Base-by-base conservation (phyloP, 2,329 filamentous ascomycete genomes). In the Phyllosticta paracitricarpa region DNA sequence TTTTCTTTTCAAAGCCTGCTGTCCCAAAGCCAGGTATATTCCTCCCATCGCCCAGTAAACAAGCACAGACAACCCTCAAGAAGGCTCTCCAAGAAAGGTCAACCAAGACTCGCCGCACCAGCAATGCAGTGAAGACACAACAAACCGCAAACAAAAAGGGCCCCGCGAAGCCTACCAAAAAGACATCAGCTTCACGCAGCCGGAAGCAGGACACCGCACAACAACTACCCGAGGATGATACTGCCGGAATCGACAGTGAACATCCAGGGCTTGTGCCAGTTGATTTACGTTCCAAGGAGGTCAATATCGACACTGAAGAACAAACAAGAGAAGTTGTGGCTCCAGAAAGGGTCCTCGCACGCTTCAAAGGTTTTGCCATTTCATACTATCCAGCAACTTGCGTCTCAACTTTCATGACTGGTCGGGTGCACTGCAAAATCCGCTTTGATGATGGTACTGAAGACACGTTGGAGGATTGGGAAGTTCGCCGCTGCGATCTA, bases 341-440 rank as follows among this genome's bases (percentile, higher is more conserved):
- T 12, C 78, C 79, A 4, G 80, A 81, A 59, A 78, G 84, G 63
- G 78, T 86, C 0, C 77, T 86, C 64, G 83, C 84, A 7, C 75
- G 77, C 28, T 87, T 84, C 78, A 83, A 78, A 64, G 79, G 80
- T 22, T 75, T 75, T n/a, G 78, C 75, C 56, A 77, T 78, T 59
- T 76, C 73, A n/a, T 86, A 81, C 68, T 85, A 84, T 67, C 82
- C 84, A 56, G 84, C 81, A 8, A 82, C 78, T n/a, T 86, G 79
- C 65, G 69, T 84, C 35, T 80, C 79, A 2, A 72, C 71, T 17
- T 72, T 78, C 22, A 69, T 74, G 54, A 67, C 70, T 2, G 69
- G 72, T 10, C 66, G 71, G 0, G 66, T 66, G 48, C 77, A 76
- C 30, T 79, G 80, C 65, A 69, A 73, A 14, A 66, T 81, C 25